These are phyloP conservation scores for Trichoderma sp. DNA, from an alignment of 2,329 filamentous ascomycete species.

Conservation along the genomic window DNA sequence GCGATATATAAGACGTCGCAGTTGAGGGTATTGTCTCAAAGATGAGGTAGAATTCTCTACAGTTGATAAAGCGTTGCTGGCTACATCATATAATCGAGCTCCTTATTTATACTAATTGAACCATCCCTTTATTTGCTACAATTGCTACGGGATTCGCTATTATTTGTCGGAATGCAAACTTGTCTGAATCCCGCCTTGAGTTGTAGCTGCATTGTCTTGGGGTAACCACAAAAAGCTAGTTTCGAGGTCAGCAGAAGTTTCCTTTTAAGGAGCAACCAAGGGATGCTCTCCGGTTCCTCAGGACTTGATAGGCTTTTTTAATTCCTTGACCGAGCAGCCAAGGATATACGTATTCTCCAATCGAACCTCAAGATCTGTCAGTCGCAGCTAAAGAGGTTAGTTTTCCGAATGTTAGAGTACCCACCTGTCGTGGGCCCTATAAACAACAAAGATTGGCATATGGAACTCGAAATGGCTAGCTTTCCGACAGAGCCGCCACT, in stretches of 20 bases:
- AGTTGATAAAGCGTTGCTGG: neutral
- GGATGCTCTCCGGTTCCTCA: neutral
- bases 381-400: neutral
- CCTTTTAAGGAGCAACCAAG: slow-evolving; percentile 17
- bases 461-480: neutral
- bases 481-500: neutral
- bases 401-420: neutral
- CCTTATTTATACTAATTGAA: neutral
- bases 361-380: neutral
- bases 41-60: neutral
- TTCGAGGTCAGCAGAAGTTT: neutral
- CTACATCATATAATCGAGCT: neutral
- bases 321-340: too few species aligned
- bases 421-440: neutral
- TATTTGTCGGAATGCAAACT: neutral
- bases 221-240: neutral
- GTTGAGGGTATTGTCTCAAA: too few species aligned
- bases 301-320: neutral
- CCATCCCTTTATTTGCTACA: neutral
- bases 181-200: neutral
- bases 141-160: neutral
- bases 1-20: too few species aligned
- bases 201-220: neutral
- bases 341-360: too few species aligned
- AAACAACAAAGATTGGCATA: neutral